Evolutionary conservation across 2,329 filamentous ascomycete species (phyloP).

Genomic region (Beauveria caledonica): DNA sequence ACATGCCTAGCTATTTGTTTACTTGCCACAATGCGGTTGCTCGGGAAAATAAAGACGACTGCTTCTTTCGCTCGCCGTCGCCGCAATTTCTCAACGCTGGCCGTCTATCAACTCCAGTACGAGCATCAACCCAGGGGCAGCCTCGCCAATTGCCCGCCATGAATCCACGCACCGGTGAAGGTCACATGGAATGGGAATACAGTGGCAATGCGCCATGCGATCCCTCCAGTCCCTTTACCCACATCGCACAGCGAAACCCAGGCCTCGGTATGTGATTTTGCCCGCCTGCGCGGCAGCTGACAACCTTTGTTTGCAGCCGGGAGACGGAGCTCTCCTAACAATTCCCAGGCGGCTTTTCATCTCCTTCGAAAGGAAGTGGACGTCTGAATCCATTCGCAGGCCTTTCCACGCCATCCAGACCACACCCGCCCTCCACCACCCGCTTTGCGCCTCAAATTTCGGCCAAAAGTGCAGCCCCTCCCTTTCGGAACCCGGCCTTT

Average conservation of each 20-base stretch:
- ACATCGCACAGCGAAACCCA: conserved; percentile 35
- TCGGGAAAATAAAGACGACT: conserved; percentile 8
- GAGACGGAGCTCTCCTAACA: conserved; percentile 16
- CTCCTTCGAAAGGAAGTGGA: conserved; percentile 28
- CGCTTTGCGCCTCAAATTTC: conserved; percentile 38
- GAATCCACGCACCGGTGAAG: conserved; percentile 49
- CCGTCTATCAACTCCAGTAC: neutral
- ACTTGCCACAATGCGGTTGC: conserved; percentile 10
- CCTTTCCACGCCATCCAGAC: conserved; percentile 32
- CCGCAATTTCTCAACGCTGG: neutral
- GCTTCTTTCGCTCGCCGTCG: neutral
- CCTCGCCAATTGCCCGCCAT: conserved; percentile 24
- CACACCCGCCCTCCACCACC: conserved; percentile 32
- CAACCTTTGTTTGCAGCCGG: neutral
- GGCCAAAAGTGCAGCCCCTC: conserved; percentile 35
- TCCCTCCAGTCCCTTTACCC: conserved; percentile 53
- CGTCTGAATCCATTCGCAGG: conserved; percentile 29
- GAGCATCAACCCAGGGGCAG: neutral
- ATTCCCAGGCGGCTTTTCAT: conserved; percentile 22
- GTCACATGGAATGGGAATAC: conserved; percentile 61
- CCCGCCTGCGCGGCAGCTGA: neutral
- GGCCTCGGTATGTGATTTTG: conserved; percentile 32
- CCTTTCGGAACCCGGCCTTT: conserved; percentile 57
- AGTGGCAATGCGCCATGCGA: conserved; percentile 50
- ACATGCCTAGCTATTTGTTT: conserved; percentile 10